Conservation (phyloP, 257 asterid genomes). For the Plantago elongata region DNA sequence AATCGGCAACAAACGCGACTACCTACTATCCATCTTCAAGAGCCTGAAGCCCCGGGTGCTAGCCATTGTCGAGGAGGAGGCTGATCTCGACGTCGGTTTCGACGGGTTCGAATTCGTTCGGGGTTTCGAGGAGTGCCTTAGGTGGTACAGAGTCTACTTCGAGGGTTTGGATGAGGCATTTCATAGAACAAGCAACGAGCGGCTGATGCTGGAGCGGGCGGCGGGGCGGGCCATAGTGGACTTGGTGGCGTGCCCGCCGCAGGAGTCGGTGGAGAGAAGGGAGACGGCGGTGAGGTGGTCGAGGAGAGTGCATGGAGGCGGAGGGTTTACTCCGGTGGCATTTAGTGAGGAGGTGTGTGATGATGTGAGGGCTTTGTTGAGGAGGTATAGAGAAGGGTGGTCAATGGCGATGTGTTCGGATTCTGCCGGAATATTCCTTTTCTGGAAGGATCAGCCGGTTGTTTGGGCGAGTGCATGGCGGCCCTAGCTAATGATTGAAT, state of each 20-base stretch:
- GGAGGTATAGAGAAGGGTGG: constrained; percentile 98
- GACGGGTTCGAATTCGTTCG: constrained; percentile 55
- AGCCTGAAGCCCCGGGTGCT: constrained; percentile 61
- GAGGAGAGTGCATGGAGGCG: constrained; percentile 60
- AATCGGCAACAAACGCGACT: constrained; percentile 43
- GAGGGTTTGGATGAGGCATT: constrained; percentile 83
- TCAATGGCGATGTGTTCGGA: constrained; percentile 60
- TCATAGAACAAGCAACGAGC: constrained; percentile 64
- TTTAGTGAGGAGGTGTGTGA: constrained; percentile 89
- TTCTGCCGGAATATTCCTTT: constrained; percentile 89
- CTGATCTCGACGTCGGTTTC: constrained; percentile 67
- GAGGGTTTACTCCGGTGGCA: constrained; percentile 32
- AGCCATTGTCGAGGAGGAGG: constrained; percentile 85
- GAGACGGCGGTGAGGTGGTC: constrained; percentile 87
- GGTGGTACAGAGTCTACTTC: constrained; percentile 94
- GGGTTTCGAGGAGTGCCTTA: constrained; percentile 69
- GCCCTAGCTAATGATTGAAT: constrained; percentile 40
- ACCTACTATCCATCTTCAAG: constrained; percentile 47
- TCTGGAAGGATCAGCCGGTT: constrained; percentile 95
- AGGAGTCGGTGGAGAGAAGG: constrained; percentile 70
- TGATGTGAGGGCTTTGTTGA: constrained; percentile 76
- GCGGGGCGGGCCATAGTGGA: constrained; percentile 87
- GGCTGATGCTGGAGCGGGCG: constrained; percentile 83
- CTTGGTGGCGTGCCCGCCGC: constrained; percentile 65
- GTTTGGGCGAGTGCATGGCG: constrained; percentile 99